Evolutionary conservation across 345 rosid genomes (phyloP).

Genomic region (Kandelia obovata): DNA sequence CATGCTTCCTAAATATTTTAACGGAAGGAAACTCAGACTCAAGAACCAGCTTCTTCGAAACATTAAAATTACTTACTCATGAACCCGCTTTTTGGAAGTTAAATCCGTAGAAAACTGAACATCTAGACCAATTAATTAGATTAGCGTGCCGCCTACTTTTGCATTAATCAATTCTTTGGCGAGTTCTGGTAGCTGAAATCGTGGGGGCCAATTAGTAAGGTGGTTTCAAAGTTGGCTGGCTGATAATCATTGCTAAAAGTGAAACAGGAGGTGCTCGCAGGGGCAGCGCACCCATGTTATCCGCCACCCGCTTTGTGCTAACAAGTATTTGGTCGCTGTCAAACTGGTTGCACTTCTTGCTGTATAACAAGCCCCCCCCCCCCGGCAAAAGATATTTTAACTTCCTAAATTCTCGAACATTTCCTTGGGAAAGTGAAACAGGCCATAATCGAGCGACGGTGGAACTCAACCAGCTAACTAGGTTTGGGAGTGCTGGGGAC

Average conservation of each 20-base stretch:
- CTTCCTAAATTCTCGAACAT: background rate
- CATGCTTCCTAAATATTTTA: too few species aligned
- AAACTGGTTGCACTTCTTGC: background rate
- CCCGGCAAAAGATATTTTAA: slow-evolving; percentile 1
- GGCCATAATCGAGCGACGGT: background rate
- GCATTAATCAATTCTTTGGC: too few species aligned
- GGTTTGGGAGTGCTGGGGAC: background rate
- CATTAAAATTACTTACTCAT: too few species aligned
- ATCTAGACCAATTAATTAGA: too few species aligned
- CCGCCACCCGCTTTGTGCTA: background rate
- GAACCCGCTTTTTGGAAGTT: too few species aligned
- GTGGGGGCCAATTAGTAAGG: too few species aligned
- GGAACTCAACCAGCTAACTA: background rate
- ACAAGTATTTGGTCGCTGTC: background rate
- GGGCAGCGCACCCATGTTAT: background rate
- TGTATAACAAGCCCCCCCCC: background rate
- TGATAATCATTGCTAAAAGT: background rate
- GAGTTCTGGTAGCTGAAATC: too few species aligned
- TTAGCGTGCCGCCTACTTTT: too few species aligned
- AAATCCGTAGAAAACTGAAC: too few species aligned
- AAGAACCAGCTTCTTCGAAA: too few species aligned
- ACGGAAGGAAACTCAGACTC: too few species aligned
- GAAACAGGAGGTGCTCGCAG: background rate
- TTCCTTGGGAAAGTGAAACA: background rate
- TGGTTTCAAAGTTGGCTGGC: background rate